Base-by-base conservation (phyloP, 2,329 filamentous ascomycete species). In the Phialophora verrucosa region DNA sequence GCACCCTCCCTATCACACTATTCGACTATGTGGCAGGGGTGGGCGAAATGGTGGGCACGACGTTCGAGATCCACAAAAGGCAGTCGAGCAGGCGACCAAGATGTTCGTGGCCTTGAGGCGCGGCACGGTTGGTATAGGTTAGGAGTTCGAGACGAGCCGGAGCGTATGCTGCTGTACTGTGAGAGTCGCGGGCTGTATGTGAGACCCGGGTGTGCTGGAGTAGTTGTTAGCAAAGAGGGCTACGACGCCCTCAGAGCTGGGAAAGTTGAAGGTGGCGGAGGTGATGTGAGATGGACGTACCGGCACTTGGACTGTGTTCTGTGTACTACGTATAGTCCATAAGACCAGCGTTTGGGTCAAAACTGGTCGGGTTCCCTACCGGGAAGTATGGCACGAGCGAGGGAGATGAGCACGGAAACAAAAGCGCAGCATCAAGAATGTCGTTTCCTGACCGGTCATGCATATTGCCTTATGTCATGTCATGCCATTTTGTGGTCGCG, bases 151-250 rank as follows among this genome's bases (percentile, higher is more conserved):
- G 62, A 64, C 54, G 57, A 23, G 14, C 20, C 51, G 7, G 65
- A 67, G 47, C 47, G 51, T 4, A 47, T 67, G 29, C n/a, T 67
- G 29, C 42, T 64, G 35, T 67, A 64, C 27, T 67, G 64, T 32
- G 58, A 64, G 31, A n/a, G 35, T 3, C 38, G 61, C n/a, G 61
- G 65, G 3, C 8, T 64, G 4, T 25, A 50, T 51, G 3, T 25
- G 23, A 25, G 61, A 62, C 29, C 65, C 57, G 12, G 51, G 56
- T 14, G 42, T 67, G n/a, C 50, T 67, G 57, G 61, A 64, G 53
- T 67, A 56, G 65, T 50, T 64, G 61, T 44, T 67, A 14, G 57
- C 61, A 27, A 49, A 61, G 31, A 47, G 31, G 20, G 50, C 38
- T 7, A 64, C 51, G 2, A 62, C 61, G 17, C 61, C 57, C 7